Percentiles rank a stretch among this genome's conserved stretches.
phyloP scores from a whole-genome alignment of 306 rosid genomes.

The Trifolium pratense region DNA sequence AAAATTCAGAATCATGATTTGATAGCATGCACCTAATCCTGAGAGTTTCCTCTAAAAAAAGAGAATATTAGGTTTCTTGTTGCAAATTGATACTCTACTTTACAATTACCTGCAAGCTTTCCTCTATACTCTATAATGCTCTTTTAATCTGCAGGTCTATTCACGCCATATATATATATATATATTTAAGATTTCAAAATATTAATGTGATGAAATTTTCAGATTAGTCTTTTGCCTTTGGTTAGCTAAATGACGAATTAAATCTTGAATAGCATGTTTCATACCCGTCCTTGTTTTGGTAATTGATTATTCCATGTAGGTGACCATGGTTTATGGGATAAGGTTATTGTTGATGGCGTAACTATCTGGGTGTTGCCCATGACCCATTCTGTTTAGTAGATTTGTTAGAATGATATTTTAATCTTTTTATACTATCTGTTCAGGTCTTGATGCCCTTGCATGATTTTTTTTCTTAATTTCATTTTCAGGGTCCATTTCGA shows the following conservation, averaged over 20 bases:
- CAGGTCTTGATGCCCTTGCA: constrained; percentile 28
- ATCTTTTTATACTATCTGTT: constrained; percentile 7
- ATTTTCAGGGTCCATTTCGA: constrained; percentile 85
- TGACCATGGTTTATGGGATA: neutral
- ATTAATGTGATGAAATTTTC: constrained; percentile 18
- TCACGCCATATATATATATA: too few species aligned
- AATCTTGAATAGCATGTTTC: constrained; percentile 12
- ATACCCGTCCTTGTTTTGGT: neutral
- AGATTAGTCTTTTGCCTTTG: constrained; percentile 6
- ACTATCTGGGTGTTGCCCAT: neutral
- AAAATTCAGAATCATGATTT: too few species aligned
- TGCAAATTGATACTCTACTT: constrained; percentile 14
- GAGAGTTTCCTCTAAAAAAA: neutral
- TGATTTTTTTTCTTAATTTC: constrained; percentile 16
- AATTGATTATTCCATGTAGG: constrained; percentile 1
- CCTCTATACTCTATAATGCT: neutral
- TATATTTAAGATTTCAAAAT: constrained; percentile 20
- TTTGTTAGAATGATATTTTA: constrained; percentile 13
- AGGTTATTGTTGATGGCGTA: constrained; percentile 16
- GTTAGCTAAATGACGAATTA: constrained; percentile 29
- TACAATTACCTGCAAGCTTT: neutral
- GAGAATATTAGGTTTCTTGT: constrained; percentile 20
- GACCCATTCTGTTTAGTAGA: neutral
- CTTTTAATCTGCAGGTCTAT: too few species aligned
- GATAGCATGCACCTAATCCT: neutral